Conservation (phyloP, 306 rosid genomes). For the Quercus agrifolia region DNA sequence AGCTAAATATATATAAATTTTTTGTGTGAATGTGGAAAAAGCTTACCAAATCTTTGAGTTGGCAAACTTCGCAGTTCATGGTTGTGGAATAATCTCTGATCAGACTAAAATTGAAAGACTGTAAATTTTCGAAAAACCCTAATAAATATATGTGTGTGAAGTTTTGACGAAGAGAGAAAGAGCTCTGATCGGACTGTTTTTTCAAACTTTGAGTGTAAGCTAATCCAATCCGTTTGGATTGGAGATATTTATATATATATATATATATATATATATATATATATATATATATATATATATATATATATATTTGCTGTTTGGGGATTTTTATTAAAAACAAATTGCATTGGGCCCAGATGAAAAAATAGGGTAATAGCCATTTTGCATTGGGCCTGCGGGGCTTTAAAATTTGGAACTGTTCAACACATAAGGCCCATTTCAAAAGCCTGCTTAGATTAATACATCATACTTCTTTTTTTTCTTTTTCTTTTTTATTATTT, state of each 20-base stretch:
- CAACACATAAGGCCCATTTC: too few species aligned
- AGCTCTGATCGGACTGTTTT: background rate
- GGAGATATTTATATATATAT: too few species aligned
- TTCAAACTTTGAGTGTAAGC: background rate
- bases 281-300: too few species aligned
- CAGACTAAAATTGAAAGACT: background rate
- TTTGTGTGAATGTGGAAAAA: background rate
- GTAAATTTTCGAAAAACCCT: slow-evolving; percentile 21
- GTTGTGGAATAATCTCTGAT: background rate
- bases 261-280: too few species aligned
- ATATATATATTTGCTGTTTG: too few species aligned
- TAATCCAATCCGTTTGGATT: background rate
- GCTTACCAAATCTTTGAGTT: slow-evolving; percentile 81
- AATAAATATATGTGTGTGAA: background rate
- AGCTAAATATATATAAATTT: background rate
- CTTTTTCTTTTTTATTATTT: too few species aligned
- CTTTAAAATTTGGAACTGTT: too few species aligned
- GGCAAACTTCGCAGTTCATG: slow-evolving; percentile 96
- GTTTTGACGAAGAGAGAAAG: background rate
- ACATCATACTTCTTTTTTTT: too few species aligned
- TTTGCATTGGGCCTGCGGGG: too few species aligned
- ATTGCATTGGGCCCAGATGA: background rate
- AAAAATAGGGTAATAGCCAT: background rate
- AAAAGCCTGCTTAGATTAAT: too few species aligned
- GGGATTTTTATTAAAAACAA: too few species aligned